Conservation (phyloP, 352 stramenopile species). For the Thalassiosira mediterranea region DNA sequence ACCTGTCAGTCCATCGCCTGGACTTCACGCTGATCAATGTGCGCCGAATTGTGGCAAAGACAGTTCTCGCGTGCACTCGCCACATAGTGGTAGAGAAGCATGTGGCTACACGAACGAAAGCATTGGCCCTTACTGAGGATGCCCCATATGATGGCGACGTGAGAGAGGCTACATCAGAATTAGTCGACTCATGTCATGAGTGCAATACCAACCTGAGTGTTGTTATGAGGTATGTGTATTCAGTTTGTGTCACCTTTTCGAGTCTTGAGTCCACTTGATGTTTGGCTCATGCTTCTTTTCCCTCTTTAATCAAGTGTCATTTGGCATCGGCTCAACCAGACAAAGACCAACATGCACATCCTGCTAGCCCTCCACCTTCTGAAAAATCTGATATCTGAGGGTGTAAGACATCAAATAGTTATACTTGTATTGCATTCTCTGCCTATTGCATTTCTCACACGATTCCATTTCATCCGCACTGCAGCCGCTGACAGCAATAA, state of each 20-base stretch:
- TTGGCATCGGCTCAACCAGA: slow-evolving; percentile 51
- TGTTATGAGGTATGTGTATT: no score
- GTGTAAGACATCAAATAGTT: slow-evolving; percentile 39
- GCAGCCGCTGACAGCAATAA: slow-evolving; percentile 54
- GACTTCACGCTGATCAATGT: slow-evolving; percentile 58
- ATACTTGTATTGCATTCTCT: neutral
- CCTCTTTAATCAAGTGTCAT: no score
- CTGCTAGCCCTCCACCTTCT: slow-evolving; percentile 55
- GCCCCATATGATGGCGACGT: slow-evolving; percentile 51
- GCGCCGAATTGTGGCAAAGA: slow-evolving; percentile 46
- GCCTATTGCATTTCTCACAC: neutral
- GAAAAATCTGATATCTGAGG: slow-evolving; percentile 56
- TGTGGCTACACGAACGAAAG: slow-evolving; percentile 24
- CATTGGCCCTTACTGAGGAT: slow-evolving; percentile 52
- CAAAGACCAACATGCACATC: slow-evolving; percentile 31
- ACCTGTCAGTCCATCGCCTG: slow-evolving; percentile 50
- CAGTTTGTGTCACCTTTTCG: no score
- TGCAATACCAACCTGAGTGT: slow-evolving; percentile 48
- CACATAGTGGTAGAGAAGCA: slow-evolving; percentile 42
- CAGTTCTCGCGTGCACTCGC: slow-evolving; percentile 34
- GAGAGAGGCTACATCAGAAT: slow-evolving; percentile 24
- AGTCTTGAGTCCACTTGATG: no score
- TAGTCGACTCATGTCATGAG: slow-evolving; percentile 50
- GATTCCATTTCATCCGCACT: neutral
- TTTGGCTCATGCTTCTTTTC: no score